Percentiles rank a stretch among this genome's conserved stretches.
Conservation (phyloP, 768 basidiomycete genomes). For the Rubroboletus satanas region DNA sequence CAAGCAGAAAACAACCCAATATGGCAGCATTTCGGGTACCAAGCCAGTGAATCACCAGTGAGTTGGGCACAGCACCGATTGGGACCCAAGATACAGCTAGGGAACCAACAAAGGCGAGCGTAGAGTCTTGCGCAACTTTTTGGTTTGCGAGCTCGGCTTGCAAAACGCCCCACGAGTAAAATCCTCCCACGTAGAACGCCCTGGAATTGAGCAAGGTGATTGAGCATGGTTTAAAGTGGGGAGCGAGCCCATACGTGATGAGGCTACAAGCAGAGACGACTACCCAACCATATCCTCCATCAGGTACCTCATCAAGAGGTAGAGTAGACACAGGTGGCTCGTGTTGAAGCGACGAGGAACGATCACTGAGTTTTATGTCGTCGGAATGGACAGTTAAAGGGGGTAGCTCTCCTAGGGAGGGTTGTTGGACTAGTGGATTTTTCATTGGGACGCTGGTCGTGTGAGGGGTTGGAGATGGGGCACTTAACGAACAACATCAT, state of each 20-base stretch:
- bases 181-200: slow-evolving; percentile 24
- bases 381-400: neutral
- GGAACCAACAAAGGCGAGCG: slow-evolving; percentile 34
- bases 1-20: slow-evolving; percentile 29
- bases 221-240: neutral
- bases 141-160: slow-evolving; percentile 29
- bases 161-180: slow-evolving; percentile 31
- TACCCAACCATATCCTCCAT: slow-evolving; percentile 34
- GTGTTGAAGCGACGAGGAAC: neutral
- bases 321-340: neutral
- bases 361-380: neutral
- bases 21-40: slow-evolving; percentile 27
- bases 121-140: slow-evolving; percentile 22
- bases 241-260: slow-evolving; percentile 20
- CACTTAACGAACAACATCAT: neutral
- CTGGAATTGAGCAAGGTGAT: slow-evolving; percentile 8
- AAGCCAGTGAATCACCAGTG: slow-evolving; percentile 30
- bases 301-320: slow-evolving; percentile 18
- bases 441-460: neutral
- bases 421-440: neutral
- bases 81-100: slow-evolving; percentile 27
- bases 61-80: slow-evolving; percentile 27
- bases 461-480: neutral
- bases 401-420: neutral
- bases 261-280: slow-evolving; percentile 29